Percentiles rank a stretch among this genome's conserved stretches.
Conservation (phyloP, 179 eudicot genomes). For the Drosera spatulata region DNA sequence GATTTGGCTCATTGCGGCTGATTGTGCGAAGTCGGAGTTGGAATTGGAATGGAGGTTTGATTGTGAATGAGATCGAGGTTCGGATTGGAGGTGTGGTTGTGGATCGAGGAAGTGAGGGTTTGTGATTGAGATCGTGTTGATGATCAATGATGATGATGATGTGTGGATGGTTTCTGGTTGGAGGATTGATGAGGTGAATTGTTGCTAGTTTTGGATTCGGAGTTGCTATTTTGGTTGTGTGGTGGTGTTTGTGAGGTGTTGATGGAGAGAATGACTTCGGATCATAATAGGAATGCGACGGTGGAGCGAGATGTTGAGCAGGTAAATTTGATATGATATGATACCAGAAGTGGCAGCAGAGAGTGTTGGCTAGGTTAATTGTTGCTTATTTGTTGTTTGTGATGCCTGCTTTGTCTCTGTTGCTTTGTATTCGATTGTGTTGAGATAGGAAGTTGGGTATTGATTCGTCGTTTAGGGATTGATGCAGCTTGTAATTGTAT, state of each 20-base stretch:
- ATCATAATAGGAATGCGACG: conserved; percentile 54
- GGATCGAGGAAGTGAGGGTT: neutral
- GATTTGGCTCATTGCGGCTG: no score
- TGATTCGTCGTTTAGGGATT: no score
- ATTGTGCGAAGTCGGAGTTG: no score
- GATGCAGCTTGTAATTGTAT: no score
- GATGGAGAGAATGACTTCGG: conserved; percentile 49
- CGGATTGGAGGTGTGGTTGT: neutral
- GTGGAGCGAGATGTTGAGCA: conserved; percentile 84
- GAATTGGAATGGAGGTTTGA: no score
- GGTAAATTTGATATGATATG: conserved; percentile 18
- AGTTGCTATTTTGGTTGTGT: conserved; percentile 8
- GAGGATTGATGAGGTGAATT: conserved; percentile 19
- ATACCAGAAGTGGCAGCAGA: neutral
- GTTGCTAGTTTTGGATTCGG: neutral
- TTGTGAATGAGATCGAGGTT: neutral
- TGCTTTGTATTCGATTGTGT: no score
- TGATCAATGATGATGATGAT: conserved; percentile 15
- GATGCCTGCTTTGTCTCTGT: neutral
- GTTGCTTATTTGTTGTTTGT: conserved; percentile 2
- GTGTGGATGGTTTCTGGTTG: conserved; percentile 32
- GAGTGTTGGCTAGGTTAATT: neutral
- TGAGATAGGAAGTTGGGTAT: no score
- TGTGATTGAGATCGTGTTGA: conserved; percentile 3
- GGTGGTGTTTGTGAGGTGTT: conserved; percentile 9